phyloP scores from a whole-genome alignment of 805 yeast species.

The Kodamaea jinghongensis region DNA sequence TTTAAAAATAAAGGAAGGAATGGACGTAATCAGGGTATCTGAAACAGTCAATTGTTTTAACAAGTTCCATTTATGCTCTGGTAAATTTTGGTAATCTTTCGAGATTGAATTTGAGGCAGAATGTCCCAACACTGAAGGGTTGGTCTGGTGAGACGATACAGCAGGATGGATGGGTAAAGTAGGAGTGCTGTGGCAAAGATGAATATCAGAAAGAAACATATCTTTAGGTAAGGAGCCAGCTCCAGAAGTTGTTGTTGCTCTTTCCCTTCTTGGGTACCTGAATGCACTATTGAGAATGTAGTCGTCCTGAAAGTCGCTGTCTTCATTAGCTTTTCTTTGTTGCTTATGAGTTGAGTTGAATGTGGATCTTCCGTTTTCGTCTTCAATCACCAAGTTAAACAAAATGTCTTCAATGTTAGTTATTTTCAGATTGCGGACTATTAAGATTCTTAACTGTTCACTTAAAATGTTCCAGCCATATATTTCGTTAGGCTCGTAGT shows the following conservation, averaged over 20 bases:
- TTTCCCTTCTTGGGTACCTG: slow-evolving; percentile 22
- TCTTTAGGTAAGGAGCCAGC: slow-evolving; percentile 29
- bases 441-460: slow-evolving; percentile 53
- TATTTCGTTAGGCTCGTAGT: slow-evolving; percentile 61
- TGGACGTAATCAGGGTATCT: slow-evolving; percentile 37
- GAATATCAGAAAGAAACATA: slow-evolving; percentile 9
- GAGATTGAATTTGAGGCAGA: background rate
- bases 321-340: slow-evolving; percentile 16
- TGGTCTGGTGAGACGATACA: background rate
- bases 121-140: background rate
- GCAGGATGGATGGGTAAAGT: background rate
- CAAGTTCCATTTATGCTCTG: slow-evolving; percentile 39
- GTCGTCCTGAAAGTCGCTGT: slow-evolving; percentile 12
- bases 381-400: slow-evolving; percentile 53
- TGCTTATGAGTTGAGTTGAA: slow-evolving; percentile 25
- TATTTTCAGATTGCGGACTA: slow-evolving; percentile 50
- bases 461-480: slow-evolving; percentile 63
- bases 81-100: slow-evolving; percentile 22
- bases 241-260: slow-evolving; percentile 24
- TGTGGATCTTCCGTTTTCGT: slow-evolving; percentile 40
- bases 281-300: slow-evolving; percentile 19
- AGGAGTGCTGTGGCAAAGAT: slow-evolving; percentile 1
- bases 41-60: slow-evolving; percentile 41
- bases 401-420: slow-evolving; percentile 52
- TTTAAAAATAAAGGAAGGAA: slow-evolving; percentile 35